Percentiles rank a stretch among this genome's conserved stretches.
phyloP scores from a whole-genome alignment of 2,329 filamentous ascomycete species.

The Claviceps pazoutovae region DNA sequence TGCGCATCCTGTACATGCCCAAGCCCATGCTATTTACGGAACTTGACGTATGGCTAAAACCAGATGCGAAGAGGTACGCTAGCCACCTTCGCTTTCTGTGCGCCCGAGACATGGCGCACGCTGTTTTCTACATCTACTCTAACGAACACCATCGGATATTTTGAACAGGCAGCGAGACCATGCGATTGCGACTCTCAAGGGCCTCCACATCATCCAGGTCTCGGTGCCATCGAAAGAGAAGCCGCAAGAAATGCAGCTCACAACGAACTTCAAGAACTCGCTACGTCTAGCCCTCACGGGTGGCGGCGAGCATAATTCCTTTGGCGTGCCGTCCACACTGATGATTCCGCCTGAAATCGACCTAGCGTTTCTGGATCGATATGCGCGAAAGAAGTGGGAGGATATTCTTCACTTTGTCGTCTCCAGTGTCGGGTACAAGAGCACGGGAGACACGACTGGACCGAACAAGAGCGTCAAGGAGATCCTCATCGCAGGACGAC shows the following conservation, averaged over 20 bases:
- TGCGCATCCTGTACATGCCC: constrained; percentile 86
- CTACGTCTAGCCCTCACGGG: constrained; percentile 79
- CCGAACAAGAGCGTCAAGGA: constrained; percentile 72
- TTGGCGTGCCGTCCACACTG: constrained; percentile 68
- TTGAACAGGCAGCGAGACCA: constrained; percentile 59
- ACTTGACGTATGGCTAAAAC: constrained; percentile 74
- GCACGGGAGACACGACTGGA: constrained; percentile 30
- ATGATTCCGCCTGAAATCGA: constrained; percentile 50
- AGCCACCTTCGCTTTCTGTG: not conserved
- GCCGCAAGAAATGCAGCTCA: constrained; percentile 60
- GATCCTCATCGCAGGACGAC: constrained; percentile 63
- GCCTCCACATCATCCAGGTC: constrained; percentile 73
- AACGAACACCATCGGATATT: constrained; percentile 1
- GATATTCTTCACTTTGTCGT: constrained; percentile 94
- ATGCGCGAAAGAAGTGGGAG: constrained; percentile 85
- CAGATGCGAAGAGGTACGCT: constrained; percentile 33
- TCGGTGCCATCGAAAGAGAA: constrained; percentile 45
- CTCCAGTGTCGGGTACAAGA: constrained; percentile 49
- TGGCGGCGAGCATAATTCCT: constrained; percentile 71
- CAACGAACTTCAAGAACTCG: constrained; percentile 69
- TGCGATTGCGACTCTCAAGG: constrained; percentile 64
- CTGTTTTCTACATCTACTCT: not conserved
- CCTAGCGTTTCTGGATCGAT: constrained; percentile 63
- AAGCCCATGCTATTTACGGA: constrained; percentile 64
- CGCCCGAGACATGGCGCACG: not conserved